A percentile compares a stretch with the other conserved stretches of the same genome.
Evolutionary conservation across 1,284 basidiomycete genomes (phyloP).

Genomic region (Marasmius tenuissimus): DNA sequence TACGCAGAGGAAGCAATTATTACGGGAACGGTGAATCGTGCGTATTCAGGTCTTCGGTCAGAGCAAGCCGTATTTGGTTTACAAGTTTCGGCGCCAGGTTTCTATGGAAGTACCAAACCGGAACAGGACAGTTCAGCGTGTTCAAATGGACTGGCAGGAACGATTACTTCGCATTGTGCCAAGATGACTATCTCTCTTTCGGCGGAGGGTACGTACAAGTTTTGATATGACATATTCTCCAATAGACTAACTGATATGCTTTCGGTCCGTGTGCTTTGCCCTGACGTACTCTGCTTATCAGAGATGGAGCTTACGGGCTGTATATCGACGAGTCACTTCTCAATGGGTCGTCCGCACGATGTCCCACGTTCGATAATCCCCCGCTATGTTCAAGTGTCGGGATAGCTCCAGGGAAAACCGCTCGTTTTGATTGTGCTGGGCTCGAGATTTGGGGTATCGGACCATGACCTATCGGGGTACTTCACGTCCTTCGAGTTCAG

Average conservation of each 20-base stretch:
- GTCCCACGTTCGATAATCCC: conserved; percentile 6
- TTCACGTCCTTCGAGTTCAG: no score
- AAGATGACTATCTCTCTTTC: neutral
- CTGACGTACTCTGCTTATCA: neutral
- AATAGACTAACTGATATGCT: no score
- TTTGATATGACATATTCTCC: no score
- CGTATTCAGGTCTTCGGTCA: no score
- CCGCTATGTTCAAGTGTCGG: neutral
- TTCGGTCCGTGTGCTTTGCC: no score
- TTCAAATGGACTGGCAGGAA: neutral
- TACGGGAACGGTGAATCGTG: neutral
- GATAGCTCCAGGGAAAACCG: neutral
- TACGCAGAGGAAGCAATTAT: neutral
- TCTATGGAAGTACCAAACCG: neutral
- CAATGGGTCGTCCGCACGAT: conserved; percentile 4
- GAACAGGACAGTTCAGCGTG: neutral
- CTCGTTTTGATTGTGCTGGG: conserved; percentile 5
- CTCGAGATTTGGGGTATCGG: conserved; percentile 5
- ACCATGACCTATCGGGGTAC: no score
- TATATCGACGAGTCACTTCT: conserved; percentile 1
- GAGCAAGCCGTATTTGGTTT: no score
- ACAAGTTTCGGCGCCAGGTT: neutral
- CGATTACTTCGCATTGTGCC: neutral
- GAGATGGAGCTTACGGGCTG: conserved; percentile 5
- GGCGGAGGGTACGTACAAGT: neutral